Percentiles rank a stretch among this genome's conserved stretches.
Conservation (phyloP, 306 rosid species). For the Cicer yamashitae region DNA sequence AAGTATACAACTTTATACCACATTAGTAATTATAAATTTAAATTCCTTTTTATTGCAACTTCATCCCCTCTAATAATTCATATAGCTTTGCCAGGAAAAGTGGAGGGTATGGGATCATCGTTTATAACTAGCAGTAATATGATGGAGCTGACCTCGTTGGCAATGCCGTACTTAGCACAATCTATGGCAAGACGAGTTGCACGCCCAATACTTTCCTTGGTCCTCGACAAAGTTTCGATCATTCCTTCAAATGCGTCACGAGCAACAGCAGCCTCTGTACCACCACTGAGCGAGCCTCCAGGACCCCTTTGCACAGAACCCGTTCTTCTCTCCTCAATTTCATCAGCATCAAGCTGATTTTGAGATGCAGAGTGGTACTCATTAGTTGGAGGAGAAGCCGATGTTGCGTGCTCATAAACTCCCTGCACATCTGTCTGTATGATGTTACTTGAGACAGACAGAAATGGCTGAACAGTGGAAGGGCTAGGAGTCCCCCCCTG, state of each 20-base stretch:
- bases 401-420: constrained; percentile 50
- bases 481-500: constrained; percentile 83
- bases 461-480: constrained; percentile 61
- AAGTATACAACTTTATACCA: not conserved
- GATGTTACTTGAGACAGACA: constrained; percentile 57
- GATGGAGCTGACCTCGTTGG: constrained; percentile 76
- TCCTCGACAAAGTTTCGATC: constrained; percentile 99
- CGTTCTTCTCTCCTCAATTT: constrained; percentile 72
- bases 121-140: constrained; percentile 28
- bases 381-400: constrained; percentile 72
- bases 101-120: not conserved
- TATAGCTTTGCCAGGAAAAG: constrained; percentile 15
- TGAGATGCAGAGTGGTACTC: constrained; percentile 57
- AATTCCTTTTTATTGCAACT: not conserved
- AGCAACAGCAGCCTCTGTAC: constrained; percentile 97
- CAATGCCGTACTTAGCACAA: constrained; percentile 98
- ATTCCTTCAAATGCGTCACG: constrained; percentile 99
- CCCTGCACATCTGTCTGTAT: constrained; percentile 64
- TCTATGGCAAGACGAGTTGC: constrained; percentile 99
- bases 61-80: constrained; percentile 29
- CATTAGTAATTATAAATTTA: not conserved
- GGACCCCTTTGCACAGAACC: constrained; percentile 73
- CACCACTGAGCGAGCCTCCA: constrained; percentile 90
- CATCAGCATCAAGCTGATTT: constrained; percentile 73
- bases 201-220: constrained; percentile 97